Percentiles rank a stretch among this genome's conserved stretches.
Evolutionary conservation across 768 basidiomycete species (phyloP).

Genomic region (Royoungia palumana): DNA sequence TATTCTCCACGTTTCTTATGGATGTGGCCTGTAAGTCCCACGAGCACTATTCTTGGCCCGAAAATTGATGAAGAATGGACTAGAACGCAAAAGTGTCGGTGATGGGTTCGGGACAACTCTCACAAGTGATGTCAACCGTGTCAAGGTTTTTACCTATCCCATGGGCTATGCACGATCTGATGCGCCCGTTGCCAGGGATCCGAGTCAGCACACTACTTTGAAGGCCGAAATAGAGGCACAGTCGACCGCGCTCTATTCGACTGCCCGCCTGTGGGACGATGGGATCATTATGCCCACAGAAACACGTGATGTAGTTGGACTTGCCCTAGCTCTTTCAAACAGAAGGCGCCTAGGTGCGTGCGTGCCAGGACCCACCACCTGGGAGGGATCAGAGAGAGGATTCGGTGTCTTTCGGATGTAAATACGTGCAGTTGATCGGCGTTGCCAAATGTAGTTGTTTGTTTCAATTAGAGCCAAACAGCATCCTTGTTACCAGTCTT

Average conservation of each 20-base stretch:
- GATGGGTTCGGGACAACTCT: conserved; percentile 92
- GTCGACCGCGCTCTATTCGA: conserved; percentile 83
- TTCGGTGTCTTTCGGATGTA: conserved; percentile 94
- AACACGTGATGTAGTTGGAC: conserved; percentile 82
- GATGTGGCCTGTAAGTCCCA: conserved; percentile 88
- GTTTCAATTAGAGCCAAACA: conserved; percentile 24
- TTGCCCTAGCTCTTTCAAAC: conserved; percentile 80
- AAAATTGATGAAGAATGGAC: conserved; percentile 3
- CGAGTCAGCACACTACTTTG: conserved; percentile 68
- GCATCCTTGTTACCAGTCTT: neutral
- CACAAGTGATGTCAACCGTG: conserved; percentile 88
- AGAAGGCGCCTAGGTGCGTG: conserved; percentile 33
- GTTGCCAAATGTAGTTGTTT: conserved; percentile 28
- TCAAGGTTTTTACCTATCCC: conserved; percentile 55
- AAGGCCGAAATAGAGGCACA: conserved; percentile 85
- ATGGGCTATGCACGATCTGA: neutral
- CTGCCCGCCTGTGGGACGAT: conserved; percentile 93
- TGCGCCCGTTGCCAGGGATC: conserved; percentile 51
- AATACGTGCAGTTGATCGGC: conserved; percentile 18
- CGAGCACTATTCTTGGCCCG: conserved; percentile 1
- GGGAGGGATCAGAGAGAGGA: conserved; percentile 68
- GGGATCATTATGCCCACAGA: conserved; percentile 88
- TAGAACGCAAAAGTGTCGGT: conserved; percentile 92
- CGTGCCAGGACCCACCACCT: conserved; percentile 37
- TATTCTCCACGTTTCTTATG: conserved; percentile 94